Base-by-base conservation (phyloP, 2,329 filamentous ascomycete genomes). In the Aplosporella prunicola region DNA sequence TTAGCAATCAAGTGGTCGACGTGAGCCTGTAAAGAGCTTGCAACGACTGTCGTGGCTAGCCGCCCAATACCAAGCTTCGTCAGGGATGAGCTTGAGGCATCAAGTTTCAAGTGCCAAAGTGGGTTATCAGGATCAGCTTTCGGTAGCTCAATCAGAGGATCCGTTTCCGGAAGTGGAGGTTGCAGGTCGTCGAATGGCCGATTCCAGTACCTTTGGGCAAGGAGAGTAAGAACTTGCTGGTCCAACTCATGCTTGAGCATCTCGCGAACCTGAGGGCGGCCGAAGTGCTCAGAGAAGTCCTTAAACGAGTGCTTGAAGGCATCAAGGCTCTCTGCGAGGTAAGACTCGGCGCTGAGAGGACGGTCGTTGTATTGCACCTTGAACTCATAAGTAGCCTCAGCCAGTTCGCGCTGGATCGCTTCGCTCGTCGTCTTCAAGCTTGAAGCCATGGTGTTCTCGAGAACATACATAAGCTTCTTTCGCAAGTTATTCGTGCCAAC, bases 321-420 rank as follows among this genome's bases (percentile, higher is more conserved):
- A 58, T 98, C 91, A 3, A 98, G 67, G 47, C 84, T 93, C 59
- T 96, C 91, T 2, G 91, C 91, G 25, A 98, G 74, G 56, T 98
- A 98, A 4, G 89, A 94, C 57, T 98, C 91, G 2, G 91, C 91
- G 34, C 86, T 94, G 23, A 98, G 68, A 1, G 89, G 86, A 5
- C 91, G 79, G 57, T 98, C 91, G 53, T 98, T 98, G 64, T 98
- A 98, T 59, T 98, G 93, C 5, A 98, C 91, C 59, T 98, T 98
- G 71, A 94, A 98, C 61, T 98, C 89, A 55, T 98, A 98, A 0
- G 85, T 89, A 3, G 91, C 88, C 61, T 98, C 91, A 52, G 95
- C 89, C 0, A 98, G 75, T 58, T 98, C 91, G 56, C 94, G 86
- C 44, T 82, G 81, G 47, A 98, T 95, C 8, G 87, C 86, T 54